Conservation (phyloP, 1,139 yeast species). For the Geotrichum phurueaensis region DNA sequence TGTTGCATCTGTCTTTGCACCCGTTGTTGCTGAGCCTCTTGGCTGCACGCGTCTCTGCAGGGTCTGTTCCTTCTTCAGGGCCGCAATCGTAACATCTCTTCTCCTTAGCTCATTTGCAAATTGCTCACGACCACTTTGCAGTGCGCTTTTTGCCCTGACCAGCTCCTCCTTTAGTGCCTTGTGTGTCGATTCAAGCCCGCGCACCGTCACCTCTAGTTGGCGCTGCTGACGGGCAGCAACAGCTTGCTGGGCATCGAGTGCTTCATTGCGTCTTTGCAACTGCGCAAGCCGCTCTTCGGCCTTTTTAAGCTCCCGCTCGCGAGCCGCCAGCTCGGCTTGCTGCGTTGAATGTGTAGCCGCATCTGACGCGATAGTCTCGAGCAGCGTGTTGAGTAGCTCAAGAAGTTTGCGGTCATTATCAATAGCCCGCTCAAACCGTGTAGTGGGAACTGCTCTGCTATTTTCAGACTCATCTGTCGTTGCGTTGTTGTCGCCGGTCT, state of each 20-base stretch:
- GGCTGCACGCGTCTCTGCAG: not conserved
- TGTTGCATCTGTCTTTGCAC: not conserved
- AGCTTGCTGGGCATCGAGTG: slow-evolving; percentile 20
- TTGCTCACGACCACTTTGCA: slow-evolving; percentile 29
- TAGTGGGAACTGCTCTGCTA: not conserved
- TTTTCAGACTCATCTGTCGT: slow-evolving; percentile 5
- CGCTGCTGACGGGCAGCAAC: slow-evolving; percentile 15
- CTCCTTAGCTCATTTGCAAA: slow-evolving; percentile 29
- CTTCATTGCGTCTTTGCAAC: slow-evolving; percentile 15
- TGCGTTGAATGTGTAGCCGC: slow-evolving; percentile 9
- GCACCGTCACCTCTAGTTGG: slow-evolving; percentile 18
- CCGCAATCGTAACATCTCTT: slow-evolving; percentile 26
- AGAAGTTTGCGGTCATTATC: slow-evolving; percentile 26
- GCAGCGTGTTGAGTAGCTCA: slow-evolving; percentile 28
- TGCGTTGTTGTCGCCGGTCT: not conserved
- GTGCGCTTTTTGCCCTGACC: slow-evolving; percentile 22
- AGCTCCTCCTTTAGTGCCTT: slow-evolving; percentile 18
- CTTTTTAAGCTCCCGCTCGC: slow-evolving; percentile 16
- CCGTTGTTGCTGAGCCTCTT: not conserved
- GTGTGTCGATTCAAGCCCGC: slow-evolving; percentile 12
- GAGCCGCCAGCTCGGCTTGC: slow-evolving; percentile 13
- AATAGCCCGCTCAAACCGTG: slow-evolving; percentile 1
- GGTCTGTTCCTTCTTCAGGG: slow-evolving; percentile 23
- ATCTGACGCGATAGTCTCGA: slow-evolving; percentile 26
- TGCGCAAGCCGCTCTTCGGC: slow-evolving; percentile 15